phyloP scores from a whole-genome alignment of 305 asterid genomes.

The Fraxinus floribunda region DNA sequence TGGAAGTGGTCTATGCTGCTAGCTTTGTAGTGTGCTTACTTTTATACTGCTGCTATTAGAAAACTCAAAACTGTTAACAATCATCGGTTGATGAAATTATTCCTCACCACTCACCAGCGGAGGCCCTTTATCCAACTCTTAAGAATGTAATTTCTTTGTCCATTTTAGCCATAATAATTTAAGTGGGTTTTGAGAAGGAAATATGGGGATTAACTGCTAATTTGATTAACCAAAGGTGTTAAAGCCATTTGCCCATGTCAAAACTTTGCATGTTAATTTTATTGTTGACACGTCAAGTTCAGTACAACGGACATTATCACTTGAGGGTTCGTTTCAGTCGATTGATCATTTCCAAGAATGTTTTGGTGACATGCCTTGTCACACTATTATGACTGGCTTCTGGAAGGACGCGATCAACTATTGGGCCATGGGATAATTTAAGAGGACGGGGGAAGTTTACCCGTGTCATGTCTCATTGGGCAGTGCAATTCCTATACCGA shows the following conservation, averaged over 20 bases:
- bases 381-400: background rate
- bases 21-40: background rate
- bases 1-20: background rate
- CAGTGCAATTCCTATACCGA: background rate
- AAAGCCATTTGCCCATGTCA: background rate
- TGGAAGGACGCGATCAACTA: background rate
- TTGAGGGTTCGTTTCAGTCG: background rate
- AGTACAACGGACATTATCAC: background rate
- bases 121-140: background rate
- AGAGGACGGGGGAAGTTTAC: background rate
- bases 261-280: background rate
- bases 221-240: background rate
- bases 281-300: background rate
- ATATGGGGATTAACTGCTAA: background rate
- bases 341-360: background rate
- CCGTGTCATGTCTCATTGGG: background rate
- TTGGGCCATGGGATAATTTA: background rate
- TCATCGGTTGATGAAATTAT: background rate
- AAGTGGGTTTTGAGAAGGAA: background rate
- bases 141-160: background rate
- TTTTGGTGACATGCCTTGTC: background rate
- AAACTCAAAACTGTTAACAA: background rate
- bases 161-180: background rate
- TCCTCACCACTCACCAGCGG: background rate
- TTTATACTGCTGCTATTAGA: background rate